A percentile compares a stretch with the other conserved stretches of the same genome.
Evolutionary conservation across 139 green algal species (phyloP).

Genomic region (Tetraselmis chui): DNA sequence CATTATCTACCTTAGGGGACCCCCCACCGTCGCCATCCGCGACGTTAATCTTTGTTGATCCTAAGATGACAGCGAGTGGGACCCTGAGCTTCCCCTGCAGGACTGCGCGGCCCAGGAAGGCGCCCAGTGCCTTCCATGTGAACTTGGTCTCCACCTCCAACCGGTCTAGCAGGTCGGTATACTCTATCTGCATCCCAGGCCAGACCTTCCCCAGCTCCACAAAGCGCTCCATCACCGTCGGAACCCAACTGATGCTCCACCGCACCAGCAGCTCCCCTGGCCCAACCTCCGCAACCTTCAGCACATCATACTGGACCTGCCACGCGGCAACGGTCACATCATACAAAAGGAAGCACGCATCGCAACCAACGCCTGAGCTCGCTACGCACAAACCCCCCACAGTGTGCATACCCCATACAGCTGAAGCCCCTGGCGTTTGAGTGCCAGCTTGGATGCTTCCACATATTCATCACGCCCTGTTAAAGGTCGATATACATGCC

Average conservation of each 20-base stretch:
- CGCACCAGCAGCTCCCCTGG: neutral
- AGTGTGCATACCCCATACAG: neutral
- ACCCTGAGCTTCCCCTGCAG: neutral
- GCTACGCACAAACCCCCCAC: too few species aligned
- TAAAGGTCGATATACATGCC: neutral
- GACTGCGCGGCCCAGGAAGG: neutral
- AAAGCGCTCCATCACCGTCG: neutral
- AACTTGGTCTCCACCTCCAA: neutral
- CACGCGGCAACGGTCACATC: neutral
- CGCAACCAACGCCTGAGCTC: neutral
- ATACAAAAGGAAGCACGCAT: neutral
- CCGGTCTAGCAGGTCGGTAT: neutral
- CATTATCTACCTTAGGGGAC: too few species aligned
- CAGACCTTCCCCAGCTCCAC: neutral
- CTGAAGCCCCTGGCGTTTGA: neutral
- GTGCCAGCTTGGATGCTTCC: neutral
- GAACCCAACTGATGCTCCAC: neutral
- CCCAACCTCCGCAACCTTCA: neutral
- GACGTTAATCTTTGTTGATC: neutral
- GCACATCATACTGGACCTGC: neutral
- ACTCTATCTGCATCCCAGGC: neutral
- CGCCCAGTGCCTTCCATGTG: neutral
- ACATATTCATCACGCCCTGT: neutral
- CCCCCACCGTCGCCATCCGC: neutral
- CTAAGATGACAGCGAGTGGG: neutral